phyloP scores from a whole-genome alignment of 2,329 filamentous ascomycete species.

The Aureobasidium namibiae region DNA sequence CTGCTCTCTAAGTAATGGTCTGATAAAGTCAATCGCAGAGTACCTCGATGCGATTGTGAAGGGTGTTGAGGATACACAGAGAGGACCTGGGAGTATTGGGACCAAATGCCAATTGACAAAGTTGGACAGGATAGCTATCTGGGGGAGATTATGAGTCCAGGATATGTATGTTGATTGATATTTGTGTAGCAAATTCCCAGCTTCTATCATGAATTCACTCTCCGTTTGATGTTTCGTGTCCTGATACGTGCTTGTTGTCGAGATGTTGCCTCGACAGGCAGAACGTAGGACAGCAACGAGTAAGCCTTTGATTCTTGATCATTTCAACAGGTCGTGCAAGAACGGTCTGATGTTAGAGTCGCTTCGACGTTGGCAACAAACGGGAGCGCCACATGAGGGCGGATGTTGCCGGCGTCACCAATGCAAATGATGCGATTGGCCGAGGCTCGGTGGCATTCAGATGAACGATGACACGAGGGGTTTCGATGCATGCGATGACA shows the following conservation, averaged over 20 bases:
- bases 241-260: too few relatives aligned
- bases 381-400: not conserved
- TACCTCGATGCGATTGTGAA: not conserved
- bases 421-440: conserved; percentile 3
- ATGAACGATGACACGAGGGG: conserved; percentile 1
- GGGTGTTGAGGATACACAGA: not conserved
- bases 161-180: not conserved
- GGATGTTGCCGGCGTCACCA: not conserved
- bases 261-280: too few relatives aligned
- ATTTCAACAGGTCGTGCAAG: not conserved
- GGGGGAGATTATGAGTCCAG: not conserved
- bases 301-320: too few relatives aligned
- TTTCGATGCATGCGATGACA: not conserved
- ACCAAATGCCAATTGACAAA: not conserved
- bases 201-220: not conserved
- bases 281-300: too few relatives aligned
- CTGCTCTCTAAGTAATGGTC: not conserved
- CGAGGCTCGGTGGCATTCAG: conserved; percentile 2
- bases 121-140: not conserved
- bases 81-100: not conserved
- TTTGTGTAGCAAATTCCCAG: not conserved
- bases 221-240: not conserved
- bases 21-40: not conserved
- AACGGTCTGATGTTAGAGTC: not conserved
- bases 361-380: not conserved